These are phyloP conservation scores for Candida dendrica DNA, from an alignment of 805 yeast genomes.

Conservation along the genomic window DNA sequence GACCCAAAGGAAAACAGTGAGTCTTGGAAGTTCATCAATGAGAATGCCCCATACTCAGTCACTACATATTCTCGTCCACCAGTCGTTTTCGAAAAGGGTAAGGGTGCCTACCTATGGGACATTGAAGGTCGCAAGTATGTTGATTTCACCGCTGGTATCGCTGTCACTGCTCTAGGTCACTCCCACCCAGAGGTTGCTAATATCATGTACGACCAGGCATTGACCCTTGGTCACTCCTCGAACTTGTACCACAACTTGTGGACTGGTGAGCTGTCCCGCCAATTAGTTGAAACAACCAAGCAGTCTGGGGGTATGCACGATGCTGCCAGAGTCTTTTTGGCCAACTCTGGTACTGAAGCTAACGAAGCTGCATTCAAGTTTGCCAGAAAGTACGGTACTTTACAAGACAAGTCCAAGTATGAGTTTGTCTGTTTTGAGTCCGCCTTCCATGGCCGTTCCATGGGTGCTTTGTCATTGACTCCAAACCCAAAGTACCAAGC, in stretches of 20 bases:
- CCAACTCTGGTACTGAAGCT: constrained; percentile 74
- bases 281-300: constrained; percentile 62
- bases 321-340: constrained; percentile 68
- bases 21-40: constrained; percentile 30
- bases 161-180: constrained; percentile 94
- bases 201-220: constrained; percentile 65
- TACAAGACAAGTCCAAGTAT: constrained; percentile 43
- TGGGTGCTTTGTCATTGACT: constrained; percentile 90
- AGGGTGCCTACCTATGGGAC: constrained; percentile 79
- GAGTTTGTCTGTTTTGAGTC: constrained; percentile 84
- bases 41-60: constrained; percentile 39
- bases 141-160: constrained; percentile 94
- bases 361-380: constrained; percentile 75
- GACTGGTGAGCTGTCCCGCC: constrained; percentile 71
- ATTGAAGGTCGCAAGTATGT: constrained; percentile 69
- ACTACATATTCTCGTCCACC: constrained; percentile 79
- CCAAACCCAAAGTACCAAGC: constrained; percentile 88
- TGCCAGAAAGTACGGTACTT: constrained; percentile 73
- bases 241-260: constrained; percentile 81
- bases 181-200: constrained; percentile 67
- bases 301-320: constrained; percentile 71
- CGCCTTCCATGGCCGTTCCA: constrained; percentile 91
- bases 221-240: constrained; percentile 71
- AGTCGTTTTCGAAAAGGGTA: constrained; percentile 70
- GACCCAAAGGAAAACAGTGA: constrained; percentile 16